phyloP scores from a whole-genome alignment of 805 yeast species.

The Saccharomycopsis schoenii region DNA sequence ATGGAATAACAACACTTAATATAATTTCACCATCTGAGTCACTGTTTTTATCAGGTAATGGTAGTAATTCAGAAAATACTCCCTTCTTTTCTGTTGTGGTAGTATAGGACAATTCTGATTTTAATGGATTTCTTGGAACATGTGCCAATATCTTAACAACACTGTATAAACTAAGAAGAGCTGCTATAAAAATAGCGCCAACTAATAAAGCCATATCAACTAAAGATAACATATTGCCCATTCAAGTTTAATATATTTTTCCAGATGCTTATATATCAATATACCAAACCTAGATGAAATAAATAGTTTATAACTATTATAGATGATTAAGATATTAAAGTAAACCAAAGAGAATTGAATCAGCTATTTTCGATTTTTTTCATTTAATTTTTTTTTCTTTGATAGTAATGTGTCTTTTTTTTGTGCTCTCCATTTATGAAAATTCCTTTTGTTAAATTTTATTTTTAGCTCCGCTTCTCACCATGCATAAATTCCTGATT shows the following conservation, averaged over 20 bases:
- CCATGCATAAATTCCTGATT: background rate
- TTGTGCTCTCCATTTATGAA: background rate
- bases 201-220: background rate
- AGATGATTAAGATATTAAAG: no score
- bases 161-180: background rate
- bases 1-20: constrained; percentile 64
- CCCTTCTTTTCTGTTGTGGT: constrained; percentile 8
- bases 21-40: constrained; percentile 3
- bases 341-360: background rate
- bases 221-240: background rate
- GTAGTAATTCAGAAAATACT: constrained; percentile 5
- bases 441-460: background rate
- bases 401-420: constrained; percentile 1
- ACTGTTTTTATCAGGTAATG: constrained; percentile 8
- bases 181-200: background rate
- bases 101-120: constrained; percentile 11
- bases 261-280: background rate
- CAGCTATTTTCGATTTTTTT: background rate
- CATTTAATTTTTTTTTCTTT: background rate
- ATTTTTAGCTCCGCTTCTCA: background rate
- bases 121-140: constrained; percentile 10
- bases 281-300: no score
- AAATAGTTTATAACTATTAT: no score
- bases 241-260: background rate
- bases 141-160: constrained; percentile 12